Conservation (phyloP, 139 green algal species). For the Closterium sp. region DNA sequence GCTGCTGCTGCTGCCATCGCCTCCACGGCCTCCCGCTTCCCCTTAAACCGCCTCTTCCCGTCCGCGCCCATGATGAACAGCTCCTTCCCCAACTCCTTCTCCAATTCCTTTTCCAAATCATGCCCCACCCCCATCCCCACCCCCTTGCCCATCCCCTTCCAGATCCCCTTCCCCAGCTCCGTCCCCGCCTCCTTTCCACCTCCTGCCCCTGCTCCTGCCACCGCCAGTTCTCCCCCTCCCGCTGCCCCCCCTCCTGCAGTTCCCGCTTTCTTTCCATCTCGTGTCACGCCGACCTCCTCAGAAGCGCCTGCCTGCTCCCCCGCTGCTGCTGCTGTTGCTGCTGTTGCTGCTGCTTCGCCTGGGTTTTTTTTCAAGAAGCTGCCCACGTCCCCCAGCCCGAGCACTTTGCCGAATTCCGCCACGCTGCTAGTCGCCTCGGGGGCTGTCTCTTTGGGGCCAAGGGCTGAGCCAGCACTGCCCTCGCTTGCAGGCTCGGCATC, state of each 20-base stretch:
- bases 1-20: slow-evolving; percentile 44
- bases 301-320: not conserved
- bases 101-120: not conserved
- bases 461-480: not conserved
- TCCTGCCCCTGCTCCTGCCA: not conserved
- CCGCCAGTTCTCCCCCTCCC: not conserved
- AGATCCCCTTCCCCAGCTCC: not conserved
- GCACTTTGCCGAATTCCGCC: not conserved
- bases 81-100: slow-evolving; percentile 4
- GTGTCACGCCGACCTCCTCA: not conserved
- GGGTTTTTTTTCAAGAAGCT: not conserved
- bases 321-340: not conserved
- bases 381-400: not conserved
- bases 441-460: not conserved
- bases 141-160: not conserved
- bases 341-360: not conserved
- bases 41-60: slow-evolving; percentile 25
- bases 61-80: not conserved
- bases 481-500: not conserved
- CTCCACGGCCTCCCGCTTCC: slow-evolving; percentile 30
- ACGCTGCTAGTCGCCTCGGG: not conserved
- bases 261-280: not conserved
- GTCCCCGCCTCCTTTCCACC: not conserved
- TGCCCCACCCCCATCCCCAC: not conserved
- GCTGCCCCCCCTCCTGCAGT: not conserved